Conservation (phyloP, 805 yeast species). For the Yamadazyma endophytica region DNA sequence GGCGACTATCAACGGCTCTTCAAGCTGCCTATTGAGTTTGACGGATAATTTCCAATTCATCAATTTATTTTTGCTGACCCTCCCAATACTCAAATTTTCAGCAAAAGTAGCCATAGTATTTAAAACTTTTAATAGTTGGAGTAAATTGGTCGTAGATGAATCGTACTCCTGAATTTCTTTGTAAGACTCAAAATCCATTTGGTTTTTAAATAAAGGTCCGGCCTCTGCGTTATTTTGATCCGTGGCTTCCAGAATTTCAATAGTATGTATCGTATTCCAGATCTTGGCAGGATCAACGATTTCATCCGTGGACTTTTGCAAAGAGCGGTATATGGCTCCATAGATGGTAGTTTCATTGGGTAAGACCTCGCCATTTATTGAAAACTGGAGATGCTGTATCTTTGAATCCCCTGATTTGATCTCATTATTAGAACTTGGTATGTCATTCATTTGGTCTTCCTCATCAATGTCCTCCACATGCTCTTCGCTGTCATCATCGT, state of each 20-base stretch:
- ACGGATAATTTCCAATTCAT: slow-evolving; percentile 80
- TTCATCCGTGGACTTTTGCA: slow-evolving; percentile 35
- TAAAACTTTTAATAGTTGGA: slow-evolving; percentile 47
- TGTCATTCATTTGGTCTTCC: slow-evolving; percentile 9
- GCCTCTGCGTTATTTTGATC: too few species aligned
- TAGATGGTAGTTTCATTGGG: slow-evolving; percentile 69
- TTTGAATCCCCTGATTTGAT: slow-evolving; percentile 2
- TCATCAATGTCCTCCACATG: slow-evolving; percentile 1
- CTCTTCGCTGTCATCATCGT: slow-evolving; percentile 1
- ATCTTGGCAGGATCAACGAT: slow-evolving; percentile 44
- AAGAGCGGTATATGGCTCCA: slow-evolving; percentile 62
- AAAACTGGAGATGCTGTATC: slow-evolving; percentile 44
- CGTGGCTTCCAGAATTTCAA: too few species aligned
- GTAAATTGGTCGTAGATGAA: slow-evolving; percentile 30
- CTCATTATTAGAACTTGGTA: slow-evolving; percentile 2
- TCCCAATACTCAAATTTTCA: slow-evolving; percentile 4
- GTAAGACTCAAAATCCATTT: too few species aligned
- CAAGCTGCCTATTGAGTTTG: slow-evolving; percentile 79
- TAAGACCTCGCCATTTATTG: slow-evolving; percentile 51
- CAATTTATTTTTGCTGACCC: slow-evolving; percentile 31
- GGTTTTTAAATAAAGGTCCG: slow-evolving; percentile 44
- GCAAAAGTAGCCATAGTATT: slow-evolving; percentile 32
- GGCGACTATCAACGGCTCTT: slow-evolving; percentile 84
- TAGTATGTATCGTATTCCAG: slow-evolving; percentile 61
- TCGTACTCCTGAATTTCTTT: slow-evolving; percentile 21